These are phyloP conservation scores for Colletotrichum tabaci DNA, from an alignment of 2,329 filamentous ascomycete species.

Conservation along the genomic window DNA sequence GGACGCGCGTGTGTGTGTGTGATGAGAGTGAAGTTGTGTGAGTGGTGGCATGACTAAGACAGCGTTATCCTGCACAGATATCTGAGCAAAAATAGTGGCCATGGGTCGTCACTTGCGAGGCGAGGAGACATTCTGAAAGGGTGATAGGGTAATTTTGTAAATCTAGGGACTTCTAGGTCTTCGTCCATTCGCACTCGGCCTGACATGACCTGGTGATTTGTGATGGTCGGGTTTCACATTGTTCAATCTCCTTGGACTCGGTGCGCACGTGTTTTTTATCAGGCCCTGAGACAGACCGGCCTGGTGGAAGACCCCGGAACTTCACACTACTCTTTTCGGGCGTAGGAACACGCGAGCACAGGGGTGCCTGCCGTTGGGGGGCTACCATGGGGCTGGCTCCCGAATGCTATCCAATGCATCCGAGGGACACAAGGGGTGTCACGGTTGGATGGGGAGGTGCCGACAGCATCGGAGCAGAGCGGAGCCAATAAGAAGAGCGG, in stretches of 20 bases:
- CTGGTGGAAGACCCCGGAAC: background rate
- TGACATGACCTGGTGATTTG: background rate
- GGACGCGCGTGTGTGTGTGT: constrained; percentile 3
- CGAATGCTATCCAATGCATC: constrained; percentile 3
- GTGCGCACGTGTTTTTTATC: background rate
- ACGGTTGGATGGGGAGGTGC: constrained; percentile 14
- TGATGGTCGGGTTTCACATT: background rate
- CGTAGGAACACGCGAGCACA: constrained; percentile 11
- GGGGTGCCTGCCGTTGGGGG: constrained; percentile 1
- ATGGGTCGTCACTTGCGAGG: constrained; percentile 5
- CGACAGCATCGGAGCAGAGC: constrained; percentile 32
- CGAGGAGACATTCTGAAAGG: background rate
- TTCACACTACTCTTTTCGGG: background rate
- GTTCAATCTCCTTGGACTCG: background rate
- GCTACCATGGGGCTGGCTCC: background rate
- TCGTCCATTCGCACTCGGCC: background rate
- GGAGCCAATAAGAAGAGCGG: constrained; percentile 35
- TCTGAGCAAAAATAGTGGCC: constrained; percentile 5
- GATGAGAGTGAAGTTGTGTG: constrained; percentile 3
- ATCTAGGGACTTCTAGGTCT: background rate
- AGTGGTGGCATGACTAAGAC: constrained; percentile 29
- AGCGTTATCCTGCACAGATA: background rate
- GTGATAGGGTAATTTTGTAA: background rate
- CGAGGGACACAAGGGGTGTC: constrained; percentile 1
- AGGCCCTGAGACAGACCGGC: background rate